Conservation (phyloP, 495 filamentous ascomycete species). For the Halenospora varia region DNA sequence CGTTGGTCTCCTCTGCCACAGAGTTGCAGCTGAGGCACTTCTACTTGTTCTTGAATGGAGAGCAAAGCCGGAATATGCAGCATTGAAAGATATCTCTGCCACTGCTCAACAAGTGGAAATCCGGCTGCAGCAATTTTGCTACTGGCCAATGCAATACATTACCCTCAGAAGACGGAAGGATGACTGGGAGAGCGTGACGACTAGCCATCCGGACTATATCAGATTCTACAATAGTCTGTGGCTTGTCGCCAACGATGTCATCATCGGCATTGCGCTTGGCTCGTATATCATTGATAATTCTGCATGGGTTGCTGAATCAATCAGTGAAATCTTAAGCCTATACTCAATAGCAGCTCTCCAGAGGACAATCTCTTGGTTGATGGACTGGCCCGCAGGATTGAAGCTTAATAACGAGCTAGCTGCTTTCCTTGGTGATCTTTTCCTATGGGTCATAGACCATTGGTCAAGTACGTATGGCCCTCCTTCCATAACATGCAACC, state of each 20-base stretch:
- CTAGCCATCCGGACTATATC: conserved; percentile 96
- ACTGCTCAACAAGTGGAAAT: conserved; percentile 99
- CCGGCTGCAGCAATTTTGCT: conserved; percentile 96
- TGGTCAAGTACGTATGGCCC: conserved; percentile 66
- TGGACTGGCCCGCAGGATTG: conserved; percentile 95
- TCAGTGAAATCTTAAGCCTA: conserved; percentile 68
- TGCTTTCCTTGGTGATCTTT: conserved; percentile 87
- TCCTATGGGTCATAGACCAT: conserved; percentile 97
- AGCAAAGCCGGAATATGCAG: conserved; percentile 70
- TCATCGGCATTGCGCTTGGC: conserved; percentile 94
- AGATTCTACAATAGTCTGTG: conserved; percentile 98
- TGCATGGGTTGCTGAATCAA: conserved; percentile 75
- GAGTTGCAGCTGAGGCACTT: conserved; percentile 74
- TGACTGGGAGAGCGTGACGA: conserved; percentile 94
- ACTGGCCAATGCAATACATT: conserved; percentile 93
- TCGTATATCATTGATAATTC: conserved; percentile 97
- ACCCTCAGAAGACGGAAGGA: conserved; percentile 83
- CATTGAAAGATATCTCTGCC: conserved; percentile 91
- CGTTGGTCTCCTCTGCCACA: conserved; percentile 72
- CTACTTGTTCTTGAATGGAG: conserved; percentile 86
- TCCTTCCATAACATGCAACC: not conserved
- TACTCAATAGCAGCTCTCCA: conserved; percentile 91
- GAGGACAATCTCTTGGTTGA: conserved; percentile 90
- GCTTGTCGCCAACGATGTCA: conserved; percentile 98
- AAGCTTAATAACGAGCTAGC: conserved; percentile 97